A percentile compares a stretch with the other conserved stretches of the same genome.
Conservation (phyloP, 1,284 basidiomycete genomes). For the Cryptococcus deneoformans region DNA sequence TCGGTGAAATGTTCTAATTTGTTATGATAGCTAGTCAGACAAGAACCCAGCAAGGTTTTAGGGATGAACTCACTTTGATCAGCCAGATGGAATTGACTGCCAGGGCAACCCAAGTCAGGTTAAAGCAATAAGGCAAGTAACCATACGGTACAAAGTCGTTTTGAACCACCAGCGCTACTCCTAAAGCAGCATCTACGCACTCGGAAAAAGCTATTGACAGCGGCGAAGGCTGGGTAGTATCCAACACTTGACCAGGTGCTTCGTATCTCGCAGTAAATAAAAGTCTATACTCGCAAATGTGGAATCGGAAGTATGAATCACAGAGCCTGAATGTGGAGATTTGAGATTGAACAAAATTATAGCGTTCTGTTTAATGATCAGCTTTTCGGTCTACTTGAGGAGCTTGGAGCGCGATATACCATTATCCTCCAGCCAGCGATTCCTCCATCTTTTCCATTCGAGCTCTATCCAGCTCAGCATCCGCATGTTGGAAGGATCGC, state of each 20-base stretch:
- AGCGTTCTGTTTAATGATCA: conserved; percentile 6
- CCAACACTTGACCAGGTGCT: conserved; percentile 8
- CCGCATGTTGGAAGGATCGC: conserved; percentile 22
- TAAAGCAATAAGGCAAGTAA: conserved; percentile 24
- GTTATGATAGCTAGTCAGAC: not conserved
- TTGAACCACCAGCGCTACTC: conserved; percentile 19
- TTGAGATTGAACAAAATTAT: conserved; percentile 18
- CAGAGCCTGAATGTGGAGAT: conserved; percentile 20
- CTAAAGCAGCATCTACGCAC: conserved; percentile 22
- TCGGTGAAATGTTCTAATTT: conserved; percentile 23
- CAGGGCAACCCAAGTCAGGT: conserved; percentile 23
- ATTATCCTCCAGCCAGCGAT: conserved; percentile 26
- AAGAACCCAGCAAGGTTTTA: not conserved
- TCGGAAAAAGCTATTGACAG: conserved; percentile 19
- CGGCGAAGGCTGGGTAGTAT: conserved; percentile 14
- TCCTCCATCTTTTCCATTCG: conserved; percentile 28
- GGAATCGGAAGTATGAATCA: conserved; percentile 22
- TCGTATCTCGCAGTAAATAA: conserved; percentile 21
- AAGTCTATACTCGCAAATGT: conserved; percentile 27
- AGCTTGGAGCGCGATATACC: conserved; percentile 13
- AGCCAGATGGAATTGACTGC: conserved; percentile 28
- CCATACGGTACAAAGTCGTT: conserved; percentile 21
- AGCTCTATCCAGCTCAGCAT: conserved; percentile 28
- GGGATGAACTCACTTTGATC: conserved; percentile 14
- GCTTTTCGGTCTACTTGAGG: not conserved